These are phyloP conservation scores for Penicillium parvum DNA, from an alignment of 495 filamentous ascomycete species.

Conservation along the genomic window DNA sequence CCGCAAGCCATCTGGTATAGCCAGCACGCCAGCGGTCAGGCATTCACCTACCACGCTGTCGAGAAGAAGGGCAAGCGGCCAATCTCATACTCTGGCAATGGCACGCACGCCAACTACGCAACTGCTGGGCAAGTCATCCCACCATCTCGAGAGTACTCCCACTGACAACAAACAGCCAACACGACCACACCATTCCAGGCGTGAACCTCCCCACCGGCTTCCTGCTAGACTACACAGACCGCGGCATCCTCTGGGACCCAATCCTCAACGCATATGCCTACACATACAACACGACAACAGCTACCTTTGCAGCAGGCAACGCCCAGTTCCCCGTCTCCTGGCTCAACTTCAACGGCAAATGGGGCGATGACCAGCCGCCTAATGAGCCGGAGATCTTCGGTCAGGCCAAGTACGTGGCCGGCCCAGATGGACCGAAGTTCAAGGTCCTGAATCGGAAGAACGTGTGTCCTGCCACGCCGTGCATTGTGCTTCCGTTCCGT, in stretches of 20 bases:
- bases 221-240: slow-evolving; percentile 59
- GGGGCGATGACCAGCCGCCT: slow-evolving; percentile 56
- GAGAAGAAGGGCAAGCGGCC: slow-evolving; percentile 51
- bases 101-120: slow-evolving; percentile 58
- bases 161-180: slow-evolving; percentile 28
- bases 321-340: slow-evolving; percentile 42
- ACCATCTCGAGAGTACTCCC: not conserved
- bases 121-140: slow-evolving; percentile 35
- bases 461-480: slow-evolving; percentile 41
- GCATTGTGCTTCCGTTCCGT: slow-evolving; percentile 30
- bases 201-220: slow-evolving; percentile 56
- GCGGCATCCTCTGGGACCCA: slow-evolving; percentile 53
- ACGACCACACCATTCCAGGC: slow-evolving; percentile 62
- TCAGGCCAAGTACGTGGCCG: slow-evolving; percentile 43
- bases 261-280: slow-evolving; percentile 47
- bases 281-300: slow-evolving; percentile 36
- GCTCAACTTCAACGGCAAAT: slow-evolving; percentile 50
- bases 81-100: slow-evolving; percentile 50
- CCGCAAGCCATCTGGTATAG: slow-evolving; percentile 60
- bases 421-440: slow-evolving; percentile 54
- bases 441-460: slow-evolving; percentile 44
- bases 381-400: slow-evolving; percentile 48
- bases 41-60: slow-evolving; percentile 54
- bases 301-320: slow-evolving; percentile 41
- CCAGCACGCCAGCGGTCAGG: slow-evolving; percentile 59